Conservation (phyloP, 148 eudicot genomes). For the Nepenthes gracilis region DNA sequence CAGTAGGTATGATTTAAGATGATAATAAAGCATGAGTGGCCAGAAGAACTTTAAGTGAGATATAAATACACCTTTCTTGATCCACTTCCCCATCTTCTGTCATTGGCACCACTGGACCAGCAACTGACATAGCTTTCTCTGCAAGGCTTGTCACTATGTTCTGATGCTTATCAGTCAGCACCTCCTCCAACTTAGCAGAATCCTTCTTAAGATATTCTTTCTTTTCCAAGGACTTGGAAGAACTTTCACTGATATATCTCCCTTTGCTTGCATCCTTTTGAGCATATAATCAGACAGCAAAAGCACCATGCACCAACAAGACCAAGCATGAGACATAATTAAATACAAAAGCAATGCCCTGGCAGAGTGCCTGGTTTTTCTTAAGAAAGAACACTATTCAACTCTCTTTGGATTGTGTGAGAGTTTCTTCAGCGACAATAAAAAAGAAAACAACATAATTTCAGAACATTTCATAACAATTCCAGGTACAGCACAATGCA, state of each 20-base stretch:
- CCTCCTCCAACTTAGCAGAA: conserved; percentile 24
- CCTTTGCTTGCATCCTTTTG: conserved; percentile 31
- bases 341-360: not conserved
- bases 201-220: conserved; percentile 19
- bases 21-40: not conserved
- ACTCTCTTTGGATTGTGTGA: too few species aligned
- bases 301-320: not conserved
- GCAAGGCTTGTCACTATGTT: conserved; percentile 70
- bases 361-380: too few species aligned
- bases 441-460: too few species aligned
- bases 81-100: conserved; percentile 85
- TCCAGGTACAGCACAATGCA: too few species aligned
- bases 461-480: too few species aligned
- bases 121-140: conserved; percentile 95
- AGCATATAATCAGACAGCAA: not conserved
- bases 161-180: conserved; percentile 24
- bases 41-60: not conserved
- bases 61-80: conserved; percentile 60
- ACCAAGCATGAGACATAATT: not conserved
- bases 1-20: not conserved
- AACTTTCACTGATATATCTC: conserved; percentile 17
- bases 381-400: too few species aligned
- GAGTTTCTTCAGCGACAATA: too few species aligned
- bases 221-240: conserved; percentile 17
- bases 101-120: conserved; percentile 87